A percentile compares a stretch with the other conserved stretches of the same genome.
Evolutionary conservation across 306 rosid species (phyloP).

Genomic region (Malus fusca): DNA sequence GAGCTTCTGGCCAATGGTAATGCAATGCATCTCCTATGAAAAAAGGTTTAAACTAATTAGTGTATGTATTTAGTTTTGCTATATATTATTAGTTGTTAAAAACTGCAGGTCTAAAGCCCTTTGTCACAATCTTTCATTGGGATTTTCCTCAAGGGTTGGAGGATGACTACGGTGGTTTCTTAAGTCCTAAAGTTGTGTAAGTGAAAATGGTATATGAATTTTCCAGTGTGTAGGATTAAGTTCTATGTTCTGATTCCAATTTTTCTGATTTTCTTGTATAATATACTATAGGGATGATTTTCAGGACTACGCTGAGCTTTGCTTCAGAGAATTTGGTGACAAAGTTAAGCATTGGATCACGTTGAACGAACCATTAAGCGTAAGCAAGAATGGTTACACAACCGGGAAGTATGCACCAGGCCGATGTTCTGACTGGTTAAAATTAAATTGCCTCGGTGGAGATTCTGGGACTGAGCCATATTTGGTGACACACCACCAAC

Average conservation of each 20-base stretch:
- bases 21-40: background rate
- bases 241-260: background rate
- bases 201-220: background rate
- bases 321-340: background rate
- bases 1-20: conserved; percentile 31
- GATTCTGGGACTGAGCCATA: background rate
- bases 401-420: background rate
- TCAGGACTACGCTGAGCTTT: background rate
- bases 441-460: background rate
- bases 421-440: background rate
- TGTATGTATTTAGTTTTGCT: background rate
- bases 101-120: conserved; percentile 3
- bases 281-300: background rate
- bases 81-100: background rate
- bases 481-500: background rate
- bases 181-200: background rate
- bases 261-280: background rate
- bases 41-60: too few species aligned
- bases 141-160: conserved; percentile 8
- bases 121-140: conserved; percentile 8
- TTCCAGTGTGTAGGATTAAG: background rate
- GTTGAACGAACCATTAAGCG: background rate
- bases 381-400: background rate
- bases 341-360: background rate
- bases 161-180: conserved; percentile 4